phyloP scores from a whole-genome alignment of 2,329 filamentous ascomycete species.

The Hypomyces rosellus region DNA sequence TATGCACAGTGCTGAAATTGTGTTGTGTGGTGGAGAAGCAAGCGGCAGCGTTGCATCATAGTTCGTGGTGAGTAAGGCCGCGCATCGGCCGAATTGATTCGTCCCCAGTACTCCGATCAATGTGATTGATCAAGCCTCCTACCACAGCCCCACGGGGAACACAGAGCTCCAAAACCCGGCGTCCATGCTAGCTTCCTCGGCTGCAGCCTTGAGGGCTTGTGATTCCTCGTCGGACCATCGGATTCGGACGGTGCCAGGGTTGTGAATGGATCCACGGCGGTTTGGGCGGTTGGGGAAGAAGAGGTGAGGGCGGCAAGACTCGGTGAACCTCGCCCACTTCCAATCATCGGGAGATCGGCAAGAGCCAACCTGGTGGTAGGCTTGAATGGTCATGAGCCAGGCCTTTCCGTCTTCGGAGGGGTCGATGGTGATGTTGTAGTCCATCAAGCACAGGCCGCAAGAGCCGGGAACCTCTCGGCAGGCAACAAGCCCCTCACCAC shows the following conservation, averaged over 20 bases:
- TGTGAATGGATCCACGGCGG: constrained; percentile 15
- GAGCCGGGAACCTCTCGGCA: constrained; percentile 15
- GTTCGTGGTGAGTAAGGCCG: too few relatives aligned
- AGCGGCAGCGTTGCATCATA: too few relatives aligned
- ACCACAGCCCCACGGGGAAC: constrained; percentile 1
- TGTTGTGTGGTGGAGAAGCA: too few relatives aligned
- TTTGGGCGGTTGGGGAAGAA: constrained; percentile 19
- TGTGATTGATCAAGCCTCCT: neutral
- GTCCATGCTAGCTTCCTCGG: neutral
- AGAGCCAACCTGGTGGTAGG: constrained; percentile 17
- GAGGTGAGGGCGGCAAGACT: constrained; percentile 14
- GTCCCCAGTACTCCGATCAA: neutral
- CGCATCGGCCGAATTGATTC: too few relatives aligned
- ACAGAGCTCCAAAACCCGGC: neutral
- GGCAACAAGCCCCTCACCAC: constrained; percentile 10
- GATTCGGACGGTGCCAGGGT: constrained; percentile 13
- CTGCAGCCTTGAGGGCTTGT: constrained; percentile 3
- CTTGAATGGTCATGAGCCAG: constrained; percentile 13
- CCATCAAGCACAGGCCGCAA: constrained; percentile 19
- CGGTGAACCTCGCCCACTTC: constrained; percentile 22
- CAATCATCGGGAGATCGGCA: constrained; percentile 19
- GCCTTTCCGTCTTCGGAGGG: constrained; percentile 2
- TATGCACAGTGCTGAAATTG: too few relatives aligned
- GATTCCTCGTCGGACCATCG: constrained; percentile 12
- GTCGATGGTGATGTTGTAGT: constrained; percentile 18